phyloP scores from a whole-genome alignment of 1,284 basidiomycete genomes.

The Bondarzewia mesenterica region DNA sequence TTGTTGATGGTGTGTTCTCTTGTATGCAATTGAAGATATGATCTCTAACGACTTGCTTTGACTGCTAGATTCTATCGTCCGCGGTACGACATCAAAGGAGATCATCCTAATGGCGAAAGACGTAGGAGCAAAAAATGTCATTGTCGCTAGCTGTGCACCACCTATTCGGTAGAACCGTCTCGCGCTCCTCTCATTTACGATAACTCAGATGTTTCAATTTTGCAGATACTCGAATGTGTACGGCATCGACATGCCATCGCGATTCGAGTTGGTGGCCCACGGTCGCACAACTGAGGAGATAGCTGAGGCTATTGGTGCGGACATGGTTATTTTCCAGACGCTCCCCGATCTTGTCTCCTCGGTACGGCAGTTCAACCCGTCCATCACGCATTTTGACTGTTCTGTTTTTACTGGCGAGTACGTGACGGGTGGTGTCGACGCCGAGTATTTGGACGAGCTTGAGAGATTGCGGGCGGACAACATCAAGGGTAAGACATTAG shows the following conservation, averaged over 20 bases:
- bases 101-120: constrained; percentile 99
- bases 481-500: constrained; percentile 40
- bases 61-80: constrained; percentile 86
- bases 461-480: constrained; percentile 83
- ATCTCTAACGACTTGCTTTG: constrained; percentile 1
- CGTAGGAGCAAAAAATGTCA: constrained; percentile 95
- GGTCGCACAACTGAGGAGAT: constrained; percentile 72
- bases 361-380: constrained; percentile 83
- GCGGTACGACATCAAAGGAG: constrained; percentile 97
- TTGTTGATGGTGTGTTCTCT: constrained; percentile 78
- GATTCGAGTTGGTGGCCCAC: constrained; percentile 89
- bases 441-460: constrained; percentile 72
- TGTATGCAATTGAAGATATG: neutral
- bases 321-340: constrained; percentile 97
- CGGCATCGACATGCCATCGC: constrained; percentile 99
- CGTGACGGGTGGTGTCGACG: constrained; percentile 92
- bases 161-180: constrained; percentile 65
- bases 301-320: constrained; percentile 85
- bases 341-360: constrained; percentile 83
- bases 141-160: constrained; percentile 95
- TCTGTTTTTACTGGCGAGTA: constrained; percentile 98
- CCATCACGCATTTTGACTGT: constrained; percentile 84
- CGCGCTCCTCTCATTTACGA: constrained; percentile 1
- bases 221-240: constrained; percentile 89
- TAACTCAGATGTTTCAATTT: constrained; percentile 1